phyloP scores from a whole-genome alignment of 2,329 filamentous ascomycete genomes.

The Colletotrichum zoysiae region DNA sequence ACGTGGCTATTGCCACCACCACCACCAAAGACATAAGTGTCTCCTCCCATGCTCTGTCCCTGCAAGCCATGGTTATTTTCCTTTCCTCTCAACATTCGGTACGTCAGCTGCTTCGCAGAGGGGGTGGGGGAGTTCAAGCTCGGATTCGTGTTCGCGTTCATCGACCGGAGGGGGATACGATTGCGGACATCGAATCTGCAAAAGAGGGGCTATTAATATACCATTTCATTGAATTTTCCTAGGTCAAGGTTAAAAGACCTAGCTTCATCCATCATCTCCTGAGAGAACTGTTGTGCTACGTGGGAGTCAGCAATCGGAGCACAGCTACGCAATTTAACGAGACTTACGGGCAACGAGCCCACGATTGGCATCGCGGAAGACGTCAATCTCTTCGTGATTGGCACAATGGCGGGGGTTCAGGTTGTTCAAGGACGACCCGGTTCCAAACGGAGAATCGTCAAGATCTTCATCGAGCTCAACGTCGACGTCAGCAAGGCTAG shows the following conservation, averaged over 20 bases:
- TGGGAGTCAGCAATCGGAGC: not conserved
- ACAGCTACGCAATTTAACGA: not conserved
- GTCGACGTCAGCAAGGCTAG: slow-evolving; percentile 6
- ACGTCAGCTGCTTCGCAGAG: slow-evolving; percentile 46
- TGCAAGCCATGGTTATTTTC: slow-evolving; percentile 49
- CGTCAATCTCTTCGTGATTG: slow-evolving; percentile 6
- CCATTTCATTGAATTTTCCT: slow-evolving; percentile 20
- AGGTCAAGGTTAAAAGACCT: slow-evolving; percentile 26
- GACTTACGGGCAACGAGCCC: slow-evolving; percentile 7
- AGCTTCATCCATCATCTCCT: slow-evolving; percentile 19
- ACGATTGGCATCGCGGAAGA: slow-evolving; percentile 27
- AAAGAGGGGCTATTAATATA: slow-evolving; percentile 43
- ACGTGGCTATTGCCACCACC: slow-evolving; percentile 14
- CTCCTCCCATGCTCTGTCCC: slow-evolving; percentile 42
- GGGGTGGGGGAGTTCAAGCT: slow-evolving; percentile 46
- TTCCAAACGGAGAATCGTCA: slow-evolving; percentile 5
- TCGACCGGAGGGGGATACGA: slow-evolving; percentile 51
- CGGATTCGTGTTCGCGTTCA: slow-evolving; percentile 55
- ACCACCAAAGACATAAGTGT: slow-evolving; percentile 43
- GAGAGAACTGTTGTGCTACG: not conserved
- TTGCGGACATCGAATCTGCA: slow-evolving; percentile 51
- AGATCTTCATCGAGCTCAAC: slow-evolving; percentile 13
- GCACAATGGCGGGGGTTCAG: slow-evolving; percentile 4
- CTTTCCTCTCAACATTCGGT: slow-evolving; percentile 46
- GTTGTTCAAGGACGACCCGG: not conserved